Conservation (phyloP, 352 stramenopile genomes). For the Blastocystis sp. region DNA sequence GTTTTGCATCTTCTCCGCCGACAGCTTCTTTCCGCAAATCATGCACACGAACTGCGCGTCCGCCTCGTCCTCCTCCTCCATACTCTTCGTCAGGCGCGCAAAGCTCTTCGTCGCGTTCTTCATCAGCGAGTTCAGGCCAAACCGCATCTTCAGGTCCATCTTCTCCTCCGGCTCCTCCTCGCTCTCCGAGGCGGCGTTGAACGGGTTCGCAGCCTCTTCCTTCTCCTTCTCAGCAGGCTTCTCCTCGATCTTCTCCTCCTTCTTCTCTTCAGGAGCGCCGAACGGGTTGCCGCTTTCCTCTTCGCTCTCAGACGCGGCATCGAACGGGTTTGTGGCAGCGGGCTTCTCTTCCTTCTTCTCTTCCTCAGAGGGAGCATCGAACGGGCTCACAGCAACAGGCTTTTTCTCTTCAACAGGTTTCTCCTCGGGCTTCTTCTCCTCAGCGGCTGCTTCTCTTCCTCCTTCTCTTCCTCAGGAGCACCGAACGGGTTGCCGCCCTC, state of each 20-base stretch:
- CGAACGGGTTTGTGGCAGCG: too few relatives aligned
- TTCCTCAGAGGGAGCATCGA: not conserved
- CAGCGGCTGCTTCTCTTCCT: slow-evolving; percentile 41
- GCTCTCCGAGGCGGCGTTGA: not conserved
- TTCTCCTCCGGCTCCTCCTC: not conserved
- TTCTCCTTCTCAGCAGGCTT: not conserved
- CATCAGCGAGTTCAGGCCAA: slow-evolving; percentile 20
- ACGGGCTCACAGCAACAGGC: not conserved
- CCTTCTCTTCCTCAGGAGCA: slow-evolving; percentile 2
- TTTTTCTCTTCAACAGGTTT: slow-evolving; percentile 6
- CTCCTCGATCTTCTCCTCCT: not conserved
- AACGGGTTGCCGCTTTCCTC: not conserved
- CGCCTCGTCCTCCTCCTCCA: slow-evolving; percentile 19
- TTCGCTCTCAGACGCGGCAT: not conserved
- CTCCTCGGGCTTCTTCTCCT: not conserved
- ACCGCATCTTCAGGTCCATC: not conserved
- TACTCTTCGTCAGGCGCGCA: not conserved
- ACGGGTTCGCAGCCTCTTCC: not conserved
- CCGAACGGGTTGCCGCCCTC: slow-evolving; percentile 25
- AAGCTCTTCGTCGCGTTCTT: slow-evolving; percentile 37
- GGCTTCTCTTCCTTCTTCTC: too few relatives aligned
- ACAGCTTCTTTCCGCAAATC: slow-evolving; percentile 49
- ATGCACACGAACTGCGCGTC: slow-evolving; percentile 45
- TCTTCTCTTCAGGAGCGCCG: not conserved
- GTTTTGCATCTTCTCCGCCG: not conserved